Base-by-base conservation (phyloP, 352 stramenopile genomes). In the Globisporangium lucens region DNA sequence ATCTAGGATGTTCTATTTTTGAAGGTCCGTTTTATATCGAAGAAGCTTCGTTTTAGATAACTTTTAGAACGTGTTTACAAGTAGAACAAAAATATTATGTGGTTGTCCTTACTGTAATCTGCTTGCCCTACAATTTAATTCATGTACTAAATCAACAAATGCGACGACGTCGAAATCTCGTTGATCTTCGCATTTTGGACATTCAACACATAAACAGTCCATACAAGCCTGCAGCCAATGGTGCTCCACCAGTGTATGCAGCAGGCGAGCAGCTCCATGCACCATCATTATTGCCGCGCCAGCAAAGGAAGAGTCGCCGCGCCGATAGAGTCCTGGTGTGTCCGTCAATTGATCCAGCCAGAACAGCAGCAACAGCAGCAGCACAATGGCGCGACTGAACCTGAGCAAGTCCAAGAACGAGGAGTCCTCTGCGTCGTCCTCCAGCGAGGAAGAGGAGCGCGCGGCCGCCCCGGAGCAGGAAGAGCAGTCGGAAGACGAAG, bases 301-400 rank as follows among this genome's bases (percentile, higher is more conserved):
- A 51, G 43, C 43, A 53, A 55, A 69, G 47, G 63, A 64, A 63
- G 56, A 65, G 63, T 58, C 53, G 63, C 53, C 20, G 58, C 36
- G 58, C 41, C 8, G 38, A 29, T 35, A 47, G 2, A 55, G 58
- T 35, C 33, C 1, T 27, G 22, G 49, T 51, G 22, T 36, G 22
- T 36, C 22, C 27, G 15, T 55, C 38, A 46, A 13, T 41, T 64
- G 33, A 43, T n/a, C 33, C 20, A 49, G 33, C 30, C 30, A 27
- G 49, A 30, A 12, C 56, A 30, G 2, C 15, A 41, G 27, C 24
- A 41, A 15, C n/a, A 56, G 27, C 24, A 41, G 4, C n/a, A 56
- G 5, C 27, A 63, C 36, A 27, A 91, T 91, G 83, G 75, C 78
- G 43, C 70, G 83, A 70, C 69, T 91, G 64, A 89, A 91, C 75